Conservation (phyloP, 768 basidiomycete genomes). For the Mycena albidolilacea region DNA sequence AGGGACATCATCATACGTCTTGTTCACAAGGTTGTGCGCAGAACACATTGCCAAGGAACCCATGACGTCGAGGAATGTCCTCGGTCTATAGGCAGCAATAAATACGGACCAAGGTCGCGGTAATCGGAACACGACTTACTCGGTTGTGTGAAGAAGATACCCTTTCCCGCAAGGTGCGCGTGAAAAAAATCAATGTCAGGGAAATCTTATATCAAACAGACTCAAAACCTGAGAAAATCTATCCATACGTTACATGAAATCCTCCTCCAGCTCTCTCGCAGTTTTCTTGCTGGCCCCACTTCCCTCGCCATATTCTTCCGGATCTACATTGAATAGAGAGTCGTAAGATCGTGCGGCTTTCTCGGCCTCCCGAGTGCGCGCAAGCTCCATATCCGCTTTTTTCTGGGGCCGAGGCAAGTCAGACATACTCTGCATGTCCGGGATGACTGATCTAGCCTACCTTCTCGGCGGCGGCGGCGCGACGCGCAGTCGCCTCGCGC, state of each 20-base stretch:
- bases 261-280: conserved; percentile 86
- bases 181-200: background rate
- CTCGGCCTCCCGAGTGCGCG: conserved; percentile 84
- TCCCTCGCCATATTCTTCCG: conserved; percentile 70
- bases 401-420: conserved; percentile 61
- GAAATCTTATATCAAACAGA: conserved; percentile 9
- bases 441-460: conserved; percentile 53
- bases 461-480: conserved; percentile 75
- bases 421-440: background rate
- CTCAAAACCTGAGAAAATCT: conserved; percentile 4
- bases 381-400: conserved; percentile 84
- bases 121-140: conserved; percentile 9
- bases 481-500: conserved; percentile 75
- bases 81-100: conserved; percentile 8
- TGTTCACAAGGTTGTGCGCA: background rate
- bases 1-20: too few relatives aligned
- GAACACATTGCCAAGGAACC: background rate
- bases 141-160: background rate
- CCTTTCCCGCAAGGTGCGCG: background rate
- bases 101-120: background rate
- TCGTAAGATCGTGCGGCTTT: conserved; percentile 93
- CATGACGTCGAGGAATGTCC: conserved; percentile 9
- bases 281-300: conserved; percentile 67
- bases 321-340: conserved; percentile 77
- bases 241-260: conserved; percentile 78